These are phyloP conservation scores for Mortierella sp. DNA, from an alignment of 371 early-diverging fungal genomes.

Conservation along the genomic window DNA sequence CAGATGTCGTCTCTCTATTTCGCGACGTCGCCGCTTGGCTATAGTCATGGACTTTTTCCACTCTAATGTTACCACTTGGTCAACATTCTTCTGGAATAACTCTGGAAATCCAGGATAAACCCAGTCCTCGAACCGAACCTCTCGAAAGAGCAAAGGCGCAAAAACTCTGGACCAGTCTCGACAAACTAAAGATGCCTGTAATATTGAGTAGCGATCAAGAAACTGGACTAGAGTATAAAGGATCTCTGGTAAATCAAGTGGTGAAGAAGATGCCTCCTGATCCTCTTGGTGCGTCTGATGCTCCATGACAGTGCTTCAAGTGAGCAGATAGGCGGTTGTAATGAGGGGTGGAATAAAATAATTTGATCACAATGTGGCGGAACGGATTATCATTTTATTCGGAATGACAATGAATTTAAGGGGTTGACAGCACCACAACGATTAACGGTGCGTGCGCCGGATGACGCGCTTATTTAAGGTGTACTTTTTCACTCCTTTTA, in stretches of 20 bases:
- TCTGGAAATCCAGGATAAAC: not conserved
- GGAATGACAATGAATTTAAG: no score
- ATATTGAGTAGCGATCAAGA: conserved; percentile 2
- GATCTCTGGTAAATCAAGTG: conserved; percentile 19
- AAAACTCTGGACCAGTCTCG: conserved; percentile 9
- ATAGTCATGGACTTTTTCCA: conserved; percentile 6
- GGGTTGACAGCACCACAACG: no score
- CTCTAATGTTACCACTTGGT: conserved; percentile 5
- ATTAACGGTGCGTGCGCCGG: no score
- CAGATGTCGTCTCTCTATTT: not conserved
- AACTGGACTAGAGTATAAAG: conserved; percentile 18
- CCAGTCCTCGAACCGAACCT: conserved; percentile 13
- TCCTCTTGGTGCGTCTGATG: not conserved
- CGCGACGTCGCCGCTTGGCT: not conserved
- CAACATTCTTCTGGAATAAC: conserved; percentile 1
- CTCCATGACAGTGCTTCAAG: not conserved
- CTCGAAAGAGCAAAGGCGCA: conserved; percentile 10
- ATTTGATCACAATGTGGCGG: no score
- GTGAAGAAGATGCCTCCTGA: not conserved
- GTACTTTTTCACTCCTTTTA: no score
- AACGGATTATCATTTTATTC: no score
- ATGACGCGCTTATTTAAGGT: no score
- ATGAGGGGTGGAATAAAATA: no score
- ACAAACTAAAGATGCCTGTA: conserved; percentile 8
- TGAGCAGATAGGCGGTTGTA: not conserved